Evolutionary conservation across 192 early-diverging fungal species (phyloP), one percentile per base, ranked within the genome.

Genomic region (Linnemannia schmuckeri): DNA sequence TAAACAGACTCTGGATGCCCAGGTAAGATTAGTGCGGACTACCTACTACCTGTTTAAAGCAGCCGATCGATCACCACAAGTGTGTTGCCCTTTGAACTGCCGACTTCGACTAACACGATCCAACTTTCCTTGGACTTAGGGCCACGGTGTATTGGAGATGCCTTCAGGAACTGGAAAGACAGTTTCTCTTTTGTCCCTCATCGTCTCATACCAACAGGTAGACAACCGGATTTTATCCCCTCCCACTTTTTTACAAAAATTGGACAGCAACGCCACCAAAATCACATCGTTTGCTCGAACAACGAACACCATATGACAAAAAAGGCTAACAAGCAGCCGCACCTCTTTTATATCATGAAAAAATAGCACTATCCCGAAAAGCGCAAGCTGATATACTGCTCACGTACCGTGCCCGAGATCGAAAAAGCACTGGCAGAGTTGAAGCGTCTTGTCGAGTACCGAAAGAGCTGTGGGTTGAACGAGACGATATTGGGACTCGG

Each of bases 111-210:
- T 66, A 30, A 66, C 61, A 66, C 24, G 0, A 66, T 33, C 0
- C 13, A 66, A 66, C 30, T 35, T 33, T n/a, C 72, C 15, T 12
- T n/a, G 12, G 10, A 27, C 12, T 30, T 80, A 97, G 92, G 99
- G 99, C 66, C 97, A 99, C 83, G 97, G 95, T 63, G 93, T 99
- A 79, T 91, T 99, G 8, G 99, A 99, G 90, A 99, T 99, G 97
- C 99, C 99, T 44, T 99, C 98, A 27, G 99, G 99, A 61, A 99
- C 99, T 8, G 99, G 99, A 54, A 99, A 99, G 86, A 99, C 99
- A 3, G 93, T 99, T 12, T 96, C 98, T 13, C 93, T 99, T 12
- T 85, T 99, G 30, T 98, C 98, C 5, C 89, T 99, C 13, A 99
- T 99, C 78, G 94, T 99, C 15, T 93, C 99, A 17, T 99, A 99